Evolutionary conservation across 768 basidiomycete genomes (phyloP).

Genomic region (Exidia glandulosa): DNA sequence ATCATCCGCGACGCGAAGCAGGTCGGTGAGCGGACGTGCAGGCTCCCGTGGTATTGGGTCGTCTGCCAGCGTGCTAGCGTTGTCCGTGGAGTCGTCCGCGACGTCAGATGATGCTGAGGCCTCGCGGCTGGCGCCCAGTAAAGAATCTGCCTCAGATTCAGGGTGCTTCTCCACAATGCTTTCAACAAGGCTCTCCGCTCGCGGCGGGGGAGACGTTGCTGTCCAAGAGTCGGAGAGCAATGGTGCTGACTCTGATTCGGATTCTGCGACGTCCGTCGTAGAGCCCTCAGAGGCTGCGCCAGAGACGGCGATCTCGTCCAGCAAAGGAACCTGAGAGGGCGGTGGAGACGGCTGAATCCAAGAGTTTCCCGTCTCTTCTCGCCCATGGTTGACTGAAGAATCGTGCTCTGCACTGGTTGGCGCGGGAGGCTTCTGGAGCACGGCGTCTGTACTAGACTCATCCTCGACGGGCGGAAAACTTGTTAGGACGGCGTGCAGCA

Average conservation of each 20-base stretch:
- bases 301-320: neutral
- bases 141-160: no score
- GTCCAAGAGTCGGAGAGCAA: neutral
- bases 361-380: neutral
- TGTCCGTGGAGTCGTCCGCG: neutral
- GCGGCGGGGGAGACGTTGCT: neutral
- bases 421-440: no score
- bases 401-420: no score
- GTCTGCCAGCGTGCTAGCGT: neutral
- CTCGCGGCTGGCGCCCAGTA: neutral
- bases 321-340: neutral
- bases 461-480: conserved; percentile 24
- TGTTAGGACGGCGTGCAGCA: conserved; percentile 67
- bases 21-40: conserved; percentile 31
- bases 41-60: conserved; percentile 5
- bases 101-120: neutral
- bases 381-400: neutral
- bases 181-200: neutral
- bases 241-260: neutral
- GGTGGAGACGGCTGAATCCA: neutral
- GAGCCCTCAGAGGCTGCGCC: neutral
- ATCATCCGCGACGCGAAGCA: conserved; percentile 47
- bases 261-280: neutral
- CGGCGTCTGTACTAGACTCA: neutral
- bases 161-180: no score